These are phyloP conservation scores for Tricholoma furcatifolium DNA, from an alignment of 768 basidiomycete species.

Conservation along the genomic window DNA sequence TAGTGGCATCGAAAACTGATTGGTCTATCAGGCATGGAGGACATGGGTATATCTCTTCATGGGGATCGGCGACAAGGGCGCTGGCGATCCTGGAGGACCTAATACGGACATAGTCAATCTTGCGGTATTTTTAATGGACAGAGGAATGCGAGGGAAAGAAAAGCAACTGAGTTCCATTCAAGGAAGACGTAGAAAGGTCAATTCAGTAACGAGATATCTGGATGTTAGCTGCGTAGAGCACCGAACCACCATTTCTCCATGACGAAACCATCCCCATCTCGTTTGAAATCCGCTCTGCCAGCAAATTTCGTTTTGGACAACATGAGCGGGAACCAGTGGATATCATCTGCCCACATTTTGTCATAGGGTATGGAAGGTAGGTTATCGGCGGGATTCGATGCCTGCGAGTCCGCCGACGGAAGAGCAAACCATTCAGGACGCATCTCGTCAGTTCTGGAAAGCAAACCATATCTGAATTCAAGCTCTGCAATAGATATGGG, in stretches of 20 bases:
- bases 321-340: slow-evolving; percentile 68
- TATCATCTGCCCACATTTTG: slow-evolving; percentile 61
- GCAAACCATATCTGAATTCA: background rate
- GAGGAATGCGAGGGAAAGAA: background rate
- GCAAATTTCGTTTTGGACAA: slow-evolving; percentile 37
- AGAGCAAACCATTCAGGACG: slow-evolving; percentile 74
- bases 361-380: slow-evolving; percentile 56
- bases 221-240: slow-evolving; percentile 6
- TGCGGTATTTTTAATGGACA: background rate
- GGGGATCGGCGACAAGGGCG: slow-evolving; percentile 58
- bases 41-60: slow-evolving; percentile 61
- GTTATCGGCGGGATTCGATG: background rate
- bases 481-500: background rate
- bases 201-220: background rate
- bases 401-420: slow-evolving; percentile 7
- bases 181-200: background rate
- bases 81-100: slow-evolving; percentile 42
- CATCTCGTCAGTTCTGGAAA: slow-evolving; percentile 84
- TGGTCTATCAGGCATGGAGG: slow-evolving; percentile 49
- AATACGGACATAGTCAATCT: background rate
- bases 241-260: slow-evolving; percentile 49
- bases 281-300: slow-evolving; percentile 45
- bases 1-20: background rate
- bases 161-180: background rate
- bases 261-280: slow-evolving; percentile 27